A percentile compares a stretch with the other conserved stretches of the same genome.
Evolutionary conservation across 2,329 filamentous ascomycete species (phyloP).

Genomic region (Trichophyton rubrum): DNA sequence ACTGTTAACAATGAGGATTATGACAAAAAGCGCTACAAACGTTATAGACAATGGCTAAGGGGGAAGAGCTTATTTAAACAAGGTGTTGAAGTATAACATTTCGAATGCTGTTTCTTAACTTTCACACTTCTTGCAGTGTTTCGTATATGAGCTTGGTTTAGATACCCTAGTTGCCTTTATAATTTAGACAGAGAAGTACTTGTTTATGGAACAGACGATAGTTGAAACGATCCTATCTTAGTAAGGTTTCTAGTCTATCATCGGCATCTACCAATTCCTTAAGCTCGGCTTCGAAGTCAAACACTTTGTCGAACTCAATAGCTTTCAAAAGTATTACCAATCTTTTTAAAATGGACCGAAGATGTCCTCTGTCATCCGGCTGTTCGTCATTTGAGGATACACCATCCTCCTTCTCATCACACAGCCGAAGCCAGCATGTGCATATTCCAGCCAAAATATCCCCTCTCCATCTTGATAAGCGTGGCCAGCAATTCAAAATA

Average conservation of each 20-base stretch:
- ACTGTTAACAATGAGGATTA: constrained; percentile 80
- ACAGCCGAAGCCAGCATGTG: constrained; percentile 50
- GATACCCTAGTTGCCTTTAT: not conserved
- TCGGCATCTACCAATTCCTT: constrained; percentile 26
- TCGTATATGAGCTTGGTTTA: constrained; percentile 5
- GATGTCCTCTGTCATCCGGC: not conserved
- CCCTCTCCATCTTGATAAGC: constrained; percentile 49
- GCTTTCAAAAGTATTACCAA: constrained; percentile 19
- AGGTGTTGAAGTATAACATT: constrained; percentile 39
- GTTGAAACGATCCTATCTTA: not conserved
- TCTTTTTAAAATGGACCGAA: constrained; percentile 1
- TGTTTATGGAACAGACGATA: not conserved
- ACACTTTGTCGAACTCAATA: constrained; percentile 14
- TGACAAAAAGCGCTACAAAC: constrained; percentile 89
- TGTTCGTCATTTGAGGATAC: constrained; percentile 1
- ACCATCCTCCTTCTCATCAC: constrained; percentile 23
- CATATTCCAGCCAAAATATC: constrained; percentile 52
- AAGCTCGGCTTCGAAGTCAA: constrained; percentile 25
- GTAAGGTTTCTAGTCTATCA: constrained; percentile 19
- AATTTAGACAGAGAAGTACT: not conserved
- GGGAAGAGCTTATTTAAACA: constrained; percentile 97
- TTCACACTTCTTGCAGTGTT: not conserved
- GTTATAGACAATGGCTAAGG: constrained; percentile 85
- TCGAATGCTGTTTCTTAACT: not conserved
- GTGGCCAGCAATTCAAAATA: constrained; percentile 56